A percentile compares a stretch with the other conserved stretches of the same genome.
phyloP scores from a whole-genome alignment of 202 grass and related monocot species.

The Thinopyrum obtusiflorum region DNA sequence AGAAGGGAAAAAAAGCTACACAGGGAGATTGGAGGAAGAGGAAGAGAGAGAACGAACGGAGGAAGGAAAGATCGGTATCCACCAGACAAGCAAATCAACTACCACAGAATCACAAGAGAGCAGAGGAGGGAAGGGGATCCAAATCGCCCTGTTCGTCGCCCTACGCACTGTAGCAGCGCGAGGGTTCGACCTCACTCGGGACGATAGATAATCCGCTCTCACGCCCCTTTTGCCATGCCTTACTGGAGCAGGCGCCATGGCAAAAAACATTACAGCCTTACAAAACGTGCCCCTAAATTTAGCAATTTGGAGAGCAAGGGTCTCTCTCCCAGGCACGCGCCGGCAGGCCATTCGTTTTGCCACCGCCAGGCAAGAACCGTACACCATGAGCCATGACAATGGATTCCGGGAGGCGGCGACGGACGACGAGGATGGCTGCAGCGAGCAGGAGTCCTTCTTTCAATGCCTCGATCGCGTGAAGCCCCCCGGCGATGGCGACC shows the following conservation, averaged over 20 bases:
- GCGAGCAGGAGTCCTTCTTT: constrained; percentile 48
- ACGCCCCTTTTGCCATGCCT: no score
- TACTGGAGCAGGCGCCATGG: background rate
- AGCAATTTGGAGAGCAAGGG: constrained; percentile 35
- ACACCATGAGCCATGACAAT: constrained; percentile 11
- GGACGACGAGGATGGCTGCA: constrained; percentile 23
- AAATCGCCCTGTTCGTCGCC: no score
- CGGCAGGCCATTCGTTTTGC: constrained; percentile 37
- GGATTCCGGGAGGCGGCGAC: background rate
- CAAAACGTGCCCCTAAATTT: constrained; percentile 37
- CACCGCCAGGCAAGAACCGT: constrained; percentile 32
- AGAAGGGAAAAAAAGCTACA: no score
- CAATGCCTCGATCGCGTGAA: constrained; percentile 53
- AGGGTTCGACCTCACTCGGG: no score
- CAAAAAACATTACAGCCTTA: constrained; percentile 15
- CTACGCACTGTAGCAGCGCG: no score
- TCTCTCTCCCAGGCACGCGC: background rate
- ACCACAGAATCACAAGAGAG: no score
- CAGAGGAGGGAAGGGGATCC: no score
- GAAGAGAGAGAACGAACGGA: no score
- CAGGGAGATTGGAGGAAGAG: no score
- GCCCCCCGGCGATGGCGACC: constrained; percentile 22
- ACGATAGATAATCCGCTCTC: no score
- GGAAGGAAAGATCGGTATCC: no score
- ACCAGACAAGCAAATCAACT: no score